phyloP scores from a whole-genome alignment of 768 basidiomycete species.

The Tulasnella calospora region DNA sequence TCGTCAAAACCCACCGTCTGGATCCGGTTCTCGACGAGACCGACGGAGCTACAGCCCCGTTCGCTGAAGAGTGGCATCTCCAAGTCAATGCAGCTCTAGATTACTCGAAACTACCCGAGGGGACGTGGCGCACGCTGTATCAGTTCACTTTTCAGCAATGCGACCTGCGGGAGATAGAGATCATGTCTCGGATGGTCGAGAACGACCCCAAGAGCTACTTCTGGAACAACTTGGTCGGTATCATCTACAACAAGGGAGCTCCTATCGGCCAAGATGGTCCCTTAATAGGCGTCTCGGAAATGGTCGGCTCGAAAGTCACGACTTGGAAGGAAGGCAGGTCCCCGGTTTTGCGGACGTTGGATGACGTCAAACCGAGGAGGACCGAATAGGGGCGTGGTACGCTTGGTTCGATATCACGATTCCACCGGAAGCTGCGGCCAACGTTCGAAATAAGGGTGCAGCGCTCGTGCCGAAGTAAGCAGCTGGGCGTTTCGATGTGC shows the following conservation, averaged over 20 bases:
- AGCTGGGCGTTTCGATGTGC: no score
- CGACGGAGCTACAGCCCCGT: not conserved
- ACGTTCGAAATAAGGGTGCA: not conserved
- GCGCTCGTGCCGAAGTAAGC: not conserved
- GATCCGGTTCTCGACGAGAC: not conserved
- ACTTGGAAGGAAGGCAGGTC: not conserved
- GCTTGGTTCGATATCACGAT: not conserved
- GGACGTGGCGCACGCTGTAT: constrained; percentile 3
- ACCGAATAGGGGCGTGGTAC: not conserved
- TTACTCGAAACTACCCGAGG: not conserved
- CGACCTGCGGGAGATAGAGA: not conserved
- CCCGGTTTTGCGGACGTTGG: not conserved
- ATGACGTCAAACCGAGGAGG: not conserved
- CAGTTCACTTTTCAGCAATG: not conserved
- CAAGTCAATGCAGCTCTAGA: not conserved
- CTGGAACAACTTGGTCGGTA: not conserved
- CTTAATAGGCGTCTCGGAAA: not conserved
- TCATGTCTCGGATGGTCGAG: not conserved
- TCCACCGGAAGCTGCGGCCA: not conserved
- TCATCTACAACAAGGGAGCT: not conserved
- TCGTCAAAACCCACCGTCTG: not conserved
- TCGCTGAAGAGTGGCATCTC: constrained; percentile 9
- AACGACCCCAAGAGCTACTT: not conserved
- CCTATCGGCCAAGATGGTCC: not conserved
- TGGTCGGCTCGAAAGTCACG: not conserved